Base-by-base conservation (phyloP, 169 alveolate species). In the Amoebophrya sp. region DNA sequence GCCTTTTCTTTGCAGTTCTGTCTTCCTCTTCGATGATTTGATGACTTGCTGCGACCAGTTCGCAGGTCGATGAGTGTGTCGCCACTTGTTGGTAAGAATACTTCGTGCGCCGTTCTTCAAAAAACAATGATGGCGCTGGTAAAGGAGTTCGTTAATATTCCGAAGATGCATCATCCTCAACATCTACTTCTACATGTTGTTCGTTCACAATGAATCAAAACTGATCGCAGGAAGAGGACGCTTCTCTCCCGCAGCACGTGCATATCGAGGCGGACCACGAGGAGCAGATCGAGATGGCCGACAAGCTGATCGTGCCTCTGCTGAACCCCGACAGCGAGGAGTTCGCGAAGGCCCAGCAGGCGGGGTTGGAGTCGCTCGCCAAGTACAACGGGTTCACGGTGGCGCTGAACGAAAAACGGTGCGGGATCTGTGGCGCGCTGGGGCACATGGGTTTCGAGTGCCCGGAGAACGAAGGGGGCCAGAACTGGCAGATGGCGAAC, bases 251-350 rank as follows among this genome's bases (percentile, higher is more conserved):
- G 41, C 90, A 50, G 93, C 95, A 93, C 90, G 95, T 93, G 40
- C 95, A 93, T 87, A 92, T 93, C 43, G 88, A 88, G 38, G 93
- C 93, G 29, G 94, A 93, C 89, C 89, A 93, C 13, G 94, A 93
- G 26, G 94, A 93, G 69, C 88, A 91, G 41, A 90, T 93, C 48
- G 94, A 91, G 94, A 87, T 40, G 23, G 94, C 94, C 39, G 92
- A 67, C 10, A 41, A 92, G 7, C 43, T 92, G 89, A 88, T 89
- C 31, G 91, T 67, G 88, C 94, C 94, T 1, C 91, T 92, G 34
- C 87, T 92, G 48, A 91, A 92, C 29, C 94, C 94, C 0, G 67
- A 38, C 78, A 92, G 70, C 45, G 92, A 90, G 16, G 90, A 70
- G 39, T 92, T 70, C 88, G 94, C 90, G 39, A 91, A 78, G 58